Base-by-base conservation (phyloP, 805 yeast species). In the Myxozyma vanderwaltii region DNA sequence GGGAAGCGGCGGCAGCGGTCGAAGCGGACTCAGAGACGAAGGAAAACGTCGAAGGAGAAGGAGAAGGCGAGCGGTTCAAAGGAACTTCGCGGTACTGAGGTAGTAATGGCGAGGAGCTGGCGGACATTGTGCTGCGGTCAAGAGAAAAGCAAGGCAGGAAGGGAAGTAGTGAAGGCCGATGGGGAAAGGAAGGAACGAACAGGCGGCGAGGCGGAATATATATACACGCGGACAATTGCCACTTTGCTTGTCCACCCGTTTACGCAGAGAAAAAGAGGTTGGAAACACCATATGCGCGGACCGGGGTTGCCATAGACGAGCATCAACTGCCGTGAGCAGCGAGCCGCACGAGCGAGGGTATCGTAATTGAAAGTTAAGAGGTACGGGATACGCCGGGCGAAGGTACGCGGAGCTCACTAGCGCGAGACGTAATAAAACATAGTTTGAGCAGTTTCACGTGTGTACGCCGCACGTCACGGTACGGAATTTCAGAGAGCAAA, bases 71-170 rank as follows among this genome's bases (percentile, higher is more conserved):
- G n/a, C 54, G 47, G 13, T 10, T 6, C 8, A 23, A 7, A 23
- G 8, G n/a, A 21, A 10, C 29, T 36, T 39, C 41, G 33, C 41
- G 21, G 44, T 27, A 39, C 15, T 43, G 31, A 2, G 54, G 54
- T 12, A 51, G 47, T 15, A 51, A 47, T 15, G 54, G 54, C 23
- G 54, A 51, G 17, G 47, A 43, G 47, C 47, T 43, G 17, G 46
- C 54, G 40, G 54, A 51, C 54, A 51, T 51, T 38, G 47, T 19
- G 13, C 17, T 8, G 10, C 35, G 12, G 35, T 7, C 7, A 24
- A 27, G 19, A 5, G 4, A 6, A 7, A 24, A 45, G 24, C 7
- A 10, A 40, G 24, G 45, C 36, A 44, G 49, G 27, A 2, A 21
- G 5, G 21, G 24, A 27, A 10, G 46, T 17, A 46, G 39, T 23